Percentiles rank a stretch among this genome's conserved stretches.
Conservation (phyloP, 2,329 filamentous ascomycete genomes). For the Xylariaceae sp. region DNA sequence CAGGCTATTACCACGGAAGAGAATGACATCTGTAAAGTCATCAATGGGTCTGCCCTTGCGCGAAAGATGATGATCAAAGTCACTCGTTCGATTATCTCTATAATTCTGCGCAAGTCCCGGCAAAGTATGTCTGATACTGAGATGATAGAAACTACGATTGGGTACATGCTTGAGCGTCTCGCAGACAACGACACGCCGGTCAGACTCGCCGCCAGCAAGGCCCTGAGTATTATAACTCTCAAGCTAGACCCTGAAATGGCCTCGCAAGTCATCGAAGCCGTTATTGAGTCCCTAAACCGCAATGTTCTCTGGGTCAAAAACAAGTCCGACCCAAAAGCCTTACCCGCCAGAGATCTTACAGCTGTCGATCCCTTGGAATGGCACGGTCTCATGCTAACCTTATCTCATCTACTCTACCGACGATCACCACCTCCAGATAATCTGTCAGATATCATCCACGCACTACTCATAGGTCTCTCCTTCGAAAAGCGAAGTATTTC, state of each 20-base stretch:
- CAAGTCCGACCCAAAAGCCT: slow-evolving; percentile 41
- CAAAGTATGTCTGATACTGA: slow-evolving; percentile 54
- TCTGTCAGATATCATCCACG: slow-evolving; percentile 76
- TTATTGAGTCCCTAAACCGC: slow-evolving; percentile 72
- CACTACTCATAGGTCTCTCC: slow-evolving; percentile 77
- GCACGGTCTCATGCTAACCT: slow-evolving; percentile 89
- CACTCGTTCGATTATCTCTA: slow-evolving; percentile 74
- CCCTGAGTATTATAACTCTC: slow-evolving; percentile 83
- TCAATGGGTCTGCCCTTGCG: slow-evolving; percentile 77
- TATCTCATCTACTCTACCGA: slow-evolving; percentile 86
- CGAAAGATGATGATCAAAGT: slow-evolving; percentile 86
- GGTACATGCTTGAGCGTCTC: slow-evolving; percentile 78
- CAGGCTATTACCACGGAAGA: slow-evolving; percentile 63
- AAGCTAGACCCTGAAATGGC: slow-evolving; percentile 83
- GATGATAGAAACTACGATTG: slow-evolving; percentile 80
- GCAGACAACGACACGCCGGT: slow-evolving; percentile 92
- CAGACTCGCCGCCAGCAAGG: slow-evolving; percentile 88
- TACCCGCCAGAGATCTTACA: slow-evolving; percentile 65
- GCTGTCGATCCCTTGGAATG: slow-evolving; percentile 83
- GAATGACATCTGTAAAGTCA: slow-evolving; percentile 55
- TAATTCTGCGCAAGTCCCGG: slow-evolving; percentile 63
- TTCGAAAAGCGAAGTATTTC: slow-evolving; percentile 90
- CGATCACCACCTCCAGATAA: slow-evolving; percentile 76
- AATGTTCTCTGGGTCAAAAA: slow-evolving; percentile 62
- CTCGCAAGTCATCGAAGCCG: slow-evolving; percentile 83